phyloP scores from a whole-genome alignment of 1,284 basidiomycete species.

The Tilletia indica region DNA sequence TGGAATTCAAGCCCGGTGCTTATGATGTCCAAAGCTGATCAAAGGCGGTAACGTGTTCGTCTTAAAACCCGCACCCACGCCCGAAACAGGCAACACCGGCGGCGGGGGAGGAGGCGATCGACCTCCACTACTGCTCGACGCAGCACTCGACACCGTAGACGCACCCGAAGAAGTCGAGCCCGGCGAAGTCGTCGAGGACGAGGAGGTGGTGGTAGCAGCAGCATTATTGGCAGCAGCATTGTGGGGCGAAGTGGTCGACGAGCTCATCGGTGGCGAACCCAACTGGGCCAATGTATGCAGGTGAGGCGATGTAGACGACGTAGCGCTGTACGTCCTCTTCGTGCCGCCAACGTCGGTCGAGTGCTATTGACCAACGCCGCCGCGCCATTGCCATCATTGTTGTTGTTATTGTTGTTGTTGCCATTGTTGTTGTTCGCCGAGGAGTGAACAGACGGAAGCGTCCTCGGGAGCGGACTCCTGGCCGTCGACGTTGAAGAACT shows the following conservation, averaged over 20 bases:
- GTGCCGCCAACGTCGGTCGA: not conserved
- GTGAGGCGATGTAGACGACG: conserved; percentile 11
- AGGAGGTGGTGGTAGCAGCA: no score
- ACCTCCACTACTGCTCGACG: not conserved
- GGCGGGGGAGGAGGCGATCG: not conserved
- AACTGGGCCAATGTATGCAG: conserved; percentile 12
- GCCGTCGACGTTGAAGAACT: no score
- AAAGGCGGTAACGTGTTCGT: conserved; percentile 12
- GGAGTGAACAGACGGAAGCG: not conserved
- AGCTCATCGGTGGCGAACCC: conserved; percentile 13
- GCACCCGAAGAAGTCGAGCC: not conserved
- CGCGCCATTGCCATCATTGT: not conserved
- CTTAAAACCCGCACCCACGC: not conserved
- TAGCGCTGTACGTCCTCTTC: conserved; percentile 9
- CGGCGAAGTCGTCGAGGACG: not conserved
- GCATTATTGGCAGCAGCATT: not conserved
- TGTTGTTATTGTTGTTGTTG: not conserved
- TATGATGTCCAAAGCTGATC: conserved; percentile 8
- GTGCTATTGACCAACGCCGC: not conserved
- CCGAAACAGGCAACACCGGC: not conserved
- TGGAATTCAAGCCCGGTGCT: not conserved
- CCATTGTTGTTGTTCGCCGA: not conserved
- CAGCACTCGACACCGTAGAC: not conserved
- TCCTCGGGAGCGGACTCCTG: no score
- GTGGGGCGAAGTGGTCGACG: not conserved